Evolutionary conservation across 257 asterid species (phyloP), one percentile per base, ranked within the genome.

Genomic region (Capsicum rhomboideum): DNA sequence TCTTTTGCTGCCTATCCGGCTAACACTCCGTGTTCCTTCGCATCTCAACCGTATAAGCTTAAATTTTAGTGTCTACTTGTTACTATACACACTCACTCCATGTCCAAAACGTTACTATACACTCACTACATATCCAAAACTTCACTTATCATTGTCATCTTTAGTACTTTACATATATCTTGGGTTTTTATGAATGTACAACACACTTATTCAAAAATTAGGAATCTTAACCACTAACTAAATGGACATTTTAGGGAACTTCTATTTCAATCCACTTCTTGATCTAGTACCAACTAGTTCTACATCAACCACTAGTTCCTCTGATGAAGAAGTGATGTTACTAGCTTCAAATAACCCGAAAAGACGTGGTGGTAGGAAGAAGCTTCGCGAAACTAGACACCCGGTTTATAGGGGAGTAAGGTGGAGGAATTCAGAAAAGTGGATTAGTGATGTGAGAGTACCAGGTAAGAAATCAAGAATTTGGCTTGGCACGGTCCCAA

Each of bases 391-490:
- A 87, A 92, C 96, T 8, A 86, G 95, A 75, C 97, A 93, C 88
- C 95, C 94, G 1, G 90, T 92, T 17, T 92, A 89, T 86, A 82
- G 95, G 79, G 93, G 97, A 17, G 89, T 92, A 20, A 82, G 95
- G 54, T 84, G 85, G 17, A 88, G 94, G 69, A 86, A 86, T 49
- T 89, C 91, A 20, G 90, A 91, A 0, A 91, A 92, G 83, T 90
- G 95, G 98, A 97, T 91, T 0, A 89, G 92, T 61, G 98, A 91
- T 55, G 86, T 92, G 14, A 86, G 98, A 28, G 98, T 90, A 75
- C 98, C 95, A 1, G 90, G 91, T 66, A 93, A 92, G 86, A 90
- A 92, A 37, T 46, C 95, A 0, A 91, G 97, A 79, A 94, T 94
- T 12, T 92, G 98, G 98, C 90, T 94, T 1, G 97, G 98, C 7